Evolutionary conservation across 441 rosid species (phyloP), one percentile per base, ranked within the genome.

Genomic region (Pelargonium cotyledonis): DNA sequence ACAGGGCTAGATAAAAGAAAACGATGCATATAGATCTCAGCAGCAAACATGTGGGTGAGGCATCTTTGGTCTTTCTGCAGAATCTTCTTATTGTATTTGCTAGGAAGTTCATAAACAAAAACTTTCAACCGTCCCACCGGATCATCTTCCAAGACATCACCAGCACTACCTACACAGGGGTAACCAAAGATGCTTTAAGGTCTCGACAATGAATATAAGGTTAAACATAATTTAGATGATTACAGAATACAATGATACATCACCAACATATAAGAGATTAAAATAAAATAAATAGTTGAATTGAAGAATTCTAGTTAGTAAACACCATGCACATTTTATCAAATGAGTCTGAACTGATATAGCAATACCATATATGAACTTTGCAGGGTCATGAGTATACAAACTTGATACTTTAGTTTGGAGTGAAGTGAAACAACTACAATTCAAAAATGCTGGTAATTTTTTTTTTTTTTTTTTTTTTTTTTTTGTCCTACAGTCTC

Each of bases 51-150:
- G 75, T 88, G 93, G 40, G 70, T 88, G 26, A 88, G 85, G 77
- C 93, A 88, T 78, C 93, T 83, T 12, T 80, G 82, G 38, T 88
- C 93, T 76, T 85, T 88, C 51, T 85, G 88, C 73, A 88, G 85
- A 74, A 88, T 83, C 79, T 88, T 88, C 80, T 86, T 88, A 83
- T 85, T 88, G 81, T 88, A 88, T 77, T 88, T 88, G 79, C 90
- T 86, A 8, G 93, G 93, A 68, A 88, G 90, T 80, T 86, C 90
- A 19, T 88, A 88, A 72, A 88, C 93, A 76, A 88, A 88, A 43
- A 88, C 93, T 79, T 88, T 88, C 69, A 88, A 73, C 79, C 89
- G 83, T 72, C 93, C 93, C 64, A 86, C 90, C 0, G 93, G 90
- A 79, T 88, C 79, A 81, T 88, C 93, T 67, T 88, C 93, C 81